Conservation (phyloP, 495 filamentous ascomycete species). For the Trichoderma virens region DNA sequence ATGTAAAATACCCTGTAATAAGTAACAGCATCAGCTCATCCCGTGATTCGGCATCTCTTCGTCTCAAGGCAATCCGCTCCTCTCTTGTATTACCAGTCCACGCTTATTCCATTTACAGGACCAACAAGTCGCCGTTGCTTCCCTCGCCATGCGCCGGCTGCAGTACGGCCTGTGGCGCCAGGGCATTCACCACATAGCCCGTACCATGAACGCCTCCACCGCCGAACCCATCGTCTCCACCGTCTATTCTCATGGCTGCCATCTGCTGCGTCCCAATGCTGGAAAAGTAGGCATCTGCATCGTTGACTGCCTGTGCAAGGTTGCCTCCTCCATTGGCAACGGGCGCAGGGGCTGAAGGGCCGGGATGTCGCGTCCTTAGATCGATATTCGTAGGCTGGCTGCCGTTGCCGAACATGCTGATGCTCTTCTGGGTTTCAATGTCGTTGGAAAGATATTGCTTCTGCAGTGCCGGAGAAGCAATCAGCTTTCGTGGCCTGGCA, state of each 20-base stretch:
- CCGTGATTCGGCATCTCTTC: neutral
- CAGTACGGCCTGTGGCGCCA: constrained; percentile 52
- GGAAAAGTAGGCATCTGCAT: constrained; percentile 82
- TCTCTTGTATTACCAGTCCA: neutral
- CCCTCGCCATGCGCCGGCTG: constrained; percentile 43
- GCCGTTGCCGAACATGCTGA: constrained; percentile 44
- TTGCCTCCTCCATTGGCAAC: constrained; percentile 24
- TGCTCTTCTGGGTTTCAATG: constrained; percentile 38
- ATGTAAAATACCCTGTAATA: neutral
- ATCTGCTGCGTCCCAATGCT: constrained; percentile 62
- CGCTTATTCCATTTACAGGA: constrained; percentile 24
- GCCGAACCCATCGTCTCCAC: constrained; percentile 40
- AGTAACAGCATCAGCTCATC: no score
- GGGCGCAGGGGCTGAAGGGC: constrained; percentile 14
- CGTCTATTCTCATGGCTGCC: constrained; percentile 56
- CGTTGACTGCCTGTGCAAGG: constrained; percentile 63
- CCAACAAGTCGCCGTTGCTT: constrained; percentile 50
- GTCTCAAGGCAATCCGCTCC: neutral
- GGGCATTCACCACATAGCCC: constrained; percentile 63
- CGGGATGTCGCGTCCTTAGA: constrained; percentile 21
- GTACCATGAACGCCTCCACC: constrained; percentile 29
- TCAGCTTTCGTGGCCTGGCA: constrained; percentile 68
- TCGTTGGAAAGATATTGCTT: constrained; percentile 46
- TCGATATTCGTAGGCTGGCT: constrained; percentile 38
- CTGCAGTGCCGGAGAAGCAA: constrained; percentile 80